Evolutionary conservation across 129 eudicot species (phyloP).

Genomic region (Lactuca sativa): DNA sequence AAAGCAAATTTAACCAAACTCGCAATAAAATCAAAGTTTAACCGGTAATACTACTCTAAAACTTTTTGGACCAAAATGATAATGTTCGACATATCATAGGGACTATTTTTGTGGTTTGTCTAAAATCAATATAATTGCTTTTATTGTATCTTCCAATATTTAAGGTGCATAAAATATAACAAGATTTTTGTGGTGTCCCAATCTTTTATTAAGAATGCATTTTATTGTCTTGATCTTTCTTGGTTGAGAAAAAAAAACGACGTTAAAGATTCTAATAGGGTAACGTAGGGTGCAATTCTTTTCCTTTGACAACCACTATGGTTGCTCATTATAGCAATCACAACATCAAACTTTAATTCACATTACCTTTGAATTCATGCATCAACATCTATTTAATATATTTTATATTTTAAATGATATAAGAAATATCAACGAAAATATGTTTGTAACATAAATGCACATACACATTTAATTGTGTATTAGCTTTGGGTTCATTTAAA

Average conservation of each 20-base stretch:
- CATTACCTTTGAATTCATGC: conserved; percentile 16
- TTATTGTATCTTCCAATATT: no score
- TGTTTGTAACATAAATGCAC: conserved; percentile 2
- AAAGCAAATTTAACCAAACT: no score
- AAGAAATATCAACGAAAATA: not conserved
- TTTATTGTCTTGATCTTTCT: not conserved
- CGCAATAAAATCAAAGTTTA: no score
- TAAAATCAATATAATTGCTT: no score
- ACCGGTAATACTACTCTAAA: no score
- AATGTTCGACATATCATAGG: no score
- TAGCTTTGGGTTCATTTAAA: not conserved
- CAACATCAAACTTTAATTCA: conserved; percentile 17
- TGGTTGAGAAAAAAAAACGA: not conserved
- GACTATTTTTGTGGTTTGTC: no score
- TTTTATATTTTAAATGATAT: not conserved
- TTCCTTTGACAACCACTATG: conserved; percentile 24
- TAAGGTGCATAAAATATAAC: no score
- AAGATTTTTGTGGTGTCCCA: not conserved
- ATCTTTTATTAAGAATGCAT: not conserved
- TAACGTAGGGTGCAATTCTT: not conserved
- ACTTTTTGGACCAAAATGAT: no score
- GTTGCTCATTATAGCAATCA: conserved; percentile 38
- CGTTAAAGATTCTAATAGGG: not conserved
- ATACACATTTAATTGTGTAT: conserved; percentile 7
- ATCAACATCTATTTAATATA: not conserved